phyloP scores from a whole-genome alignment of 2,329 filamentous ascomycete genomes.

The Apiospora phragmitis region DNA sequence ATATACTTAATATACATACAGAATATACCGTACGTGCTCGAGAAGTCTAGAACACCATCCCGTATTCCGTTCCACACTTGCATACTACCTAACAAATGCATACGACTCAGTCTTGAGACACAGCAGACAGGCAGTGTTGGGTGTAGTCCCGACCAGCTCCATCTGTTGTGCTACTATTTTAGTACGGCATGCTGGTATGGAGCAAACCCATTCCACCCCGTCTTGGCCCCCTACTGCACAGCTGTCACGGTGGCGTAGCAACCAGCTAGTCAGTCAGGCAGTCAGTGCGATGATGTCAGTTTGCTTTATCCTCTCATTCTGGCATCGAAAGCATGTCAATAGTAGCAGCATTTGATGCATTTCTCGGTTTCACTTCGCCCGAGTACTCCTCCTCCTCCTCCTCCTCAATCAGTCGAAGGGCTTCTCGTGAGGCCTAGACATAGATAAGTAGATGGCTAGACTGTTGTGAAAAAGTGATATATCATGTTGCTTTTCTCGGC shows the following conservation, averaged over 20 bases:
- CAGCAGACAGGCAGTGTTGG: not conserved
- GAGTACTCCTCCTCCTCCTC: not conserved
- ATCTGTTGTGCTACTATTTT: not conserved
- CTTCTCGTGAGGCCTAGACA: not conserved
- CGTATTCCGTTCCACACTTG: not conserved
- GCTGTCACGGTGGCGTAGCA: constrained; percentile 4
- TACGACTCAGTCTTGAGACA: constrained; percentile 6
- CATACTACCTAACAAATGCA: not conserved
- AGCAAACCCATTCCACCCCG: not conserved
- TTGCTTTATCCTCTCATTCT: not conserved
- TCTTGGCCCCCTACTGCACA: not conserved
- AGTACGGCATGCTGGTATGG: not conserved
- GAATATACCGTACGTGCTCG: too few species aligned
- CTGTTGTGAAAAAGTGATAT: not conserved
- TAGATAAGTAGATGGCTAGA: not conserved
- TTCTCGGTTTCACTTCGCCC: not conserved
- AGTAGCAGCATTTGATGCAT: not conserved
- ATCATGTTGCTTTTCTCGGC: not conserved
- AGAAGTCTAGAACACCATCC: not conserved
- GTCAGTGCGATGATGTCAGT: not conserved
- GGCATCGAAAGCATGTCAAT: not conserved
- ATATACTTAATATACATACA: not conserved
- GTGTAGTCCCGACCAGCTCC: not conserved
- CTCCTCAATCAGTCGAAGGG: not conserved
- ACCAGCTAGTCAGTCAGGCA: constrained; percentile 7